phyloP scores from a whole-genome alignment of 129 eudicot genomes.

The Arctium minus region DNA sequence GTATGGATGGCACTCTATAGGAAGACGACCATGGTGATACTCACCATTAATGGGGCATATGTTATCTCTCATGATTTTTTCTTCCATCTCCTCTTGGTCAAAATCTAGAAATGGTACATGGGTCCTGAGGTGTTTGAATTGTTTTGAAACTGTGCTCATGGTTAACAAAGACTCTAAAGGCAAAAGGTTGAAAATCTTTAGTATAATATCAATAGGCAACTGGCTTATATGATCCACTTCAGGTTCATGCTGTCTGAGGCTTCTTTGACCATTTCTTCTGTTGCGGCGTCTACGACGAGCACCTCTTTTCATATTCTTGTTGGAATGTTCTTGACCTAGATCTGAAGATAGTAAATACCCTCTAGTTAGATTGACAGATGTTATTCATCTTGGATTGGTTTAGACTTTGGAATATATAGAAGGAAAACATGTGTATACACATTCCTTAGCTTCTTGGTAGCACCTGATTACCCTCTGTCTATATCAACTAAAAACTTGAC shows the following conservation, averaged over 20 bases:
- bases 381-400: background rate
- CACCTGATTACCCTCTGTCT: background rate
- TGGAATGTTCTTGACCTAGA: background rate
- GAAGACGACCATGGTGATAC: background rate
- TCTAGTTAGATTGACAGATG: background rate
- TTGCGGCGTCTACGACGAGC: background rate
- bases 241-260: background rate
- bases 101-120: background rate
- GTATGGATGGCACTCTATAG: background rate
- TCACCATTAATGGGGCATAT: background rate
- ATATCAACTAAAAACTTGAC: background rate
- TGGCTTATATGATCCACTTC: background rate
- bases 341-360: background rate
- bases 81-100: background rate
- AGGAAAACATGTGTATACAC: background rate
- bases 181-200: slow-evolving; percentile 8
- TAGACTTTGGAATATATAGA: background rate
- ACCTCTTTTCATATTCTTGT: background rate
- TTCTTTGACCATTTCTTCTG: background rate
- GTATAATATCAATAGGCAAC: background rate
- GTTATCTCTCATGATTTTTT: background rate
- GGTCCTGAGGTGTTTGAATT: slow-evolving; percentile 1
- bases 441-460: background rate
- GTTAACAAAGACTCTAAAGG: slow-evolving; percentile 14
- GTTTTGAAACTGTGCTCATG: slow-evolving; percentile 11